Percentiles rank a stretch among this genome's conserved stretches.
Conservation (phyloP, 2,329 filamentous ascomycete genomes). For the Trichoderma arundinaceum region DNA sequence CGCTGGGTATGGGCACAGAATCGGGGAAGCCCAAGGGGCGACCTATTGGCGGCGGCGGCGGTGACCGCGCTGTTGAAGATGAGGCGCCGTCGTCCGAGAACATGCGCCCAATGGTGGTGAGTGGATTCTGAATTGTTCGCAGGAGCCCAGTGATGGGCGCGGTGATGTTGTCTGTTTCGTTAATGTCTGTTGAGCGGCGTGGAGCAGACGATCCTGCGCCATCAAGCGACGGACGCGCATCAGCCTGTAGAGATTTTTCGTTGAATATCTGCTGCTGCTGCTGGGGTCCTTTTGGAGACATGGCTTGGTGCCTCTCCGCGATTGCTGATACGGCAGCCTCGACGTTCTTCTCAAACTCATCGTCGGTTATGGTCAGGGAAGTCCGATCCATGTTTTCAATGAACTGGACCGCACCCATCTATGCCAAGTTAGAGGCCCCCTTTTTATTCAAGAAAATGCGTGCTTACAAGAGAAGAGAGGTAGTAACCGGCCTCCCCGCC, state of each 20-base stretch:
- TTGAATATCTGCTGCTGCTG: constrained; percentile 49
- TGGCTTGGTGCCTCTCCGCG: constrained; percentile 78
- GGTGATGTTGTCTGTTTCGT: constrained; percentile 62
- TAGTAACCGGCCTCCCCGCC: constrained; percentile 98
- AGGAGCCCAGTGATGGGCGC: constrained; percentile 84
- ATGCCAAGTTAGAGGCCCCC: constrained; percentile 33
- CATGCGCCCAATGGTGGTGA: constrained; percentile 91
- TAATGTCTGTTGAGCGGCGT: constrained; percentile 60
- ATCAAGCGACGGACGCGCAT: constrained; percentile 52
- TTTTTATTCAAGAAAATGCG: not conserved
- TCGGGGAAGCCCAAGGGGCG: constrained; percentile 18
- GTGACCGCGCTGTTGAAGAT: constrained; percentile 46
- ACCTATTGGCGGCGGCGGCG: constrained; percentile 43
- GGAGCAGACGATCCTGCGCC: constrained; percentile 47
- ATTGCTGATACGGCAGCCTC: constrained; percentile 95
- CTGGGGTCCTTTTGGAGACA: constrained; percentile 48
- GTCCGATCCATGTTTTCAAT: constrained; percentile 96
- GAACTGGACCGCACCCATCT: constrained; percentile 94
- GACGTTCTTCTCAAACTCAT: constrained; percentile 96
- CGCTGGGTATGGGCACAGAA: not conserved
- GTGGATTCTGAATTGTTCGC: constrained; percentile 86
- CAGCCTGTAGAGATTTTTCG: constrained; percentile 49
- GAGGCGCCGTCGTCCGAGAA: constrained; percentile 73
- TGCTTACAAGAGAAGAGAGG: constrained; percentile 81
- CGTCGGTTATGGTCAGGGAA: constrained; percentile 88